Percentiles rank a stretch among this genome's conserved stretches.
These are phyloP conservation scores for Raffaelea albimanens DNA, from an alignment of 2,329 filamentous ascomycete genomes.

Conservation along the genomic window DNA sequence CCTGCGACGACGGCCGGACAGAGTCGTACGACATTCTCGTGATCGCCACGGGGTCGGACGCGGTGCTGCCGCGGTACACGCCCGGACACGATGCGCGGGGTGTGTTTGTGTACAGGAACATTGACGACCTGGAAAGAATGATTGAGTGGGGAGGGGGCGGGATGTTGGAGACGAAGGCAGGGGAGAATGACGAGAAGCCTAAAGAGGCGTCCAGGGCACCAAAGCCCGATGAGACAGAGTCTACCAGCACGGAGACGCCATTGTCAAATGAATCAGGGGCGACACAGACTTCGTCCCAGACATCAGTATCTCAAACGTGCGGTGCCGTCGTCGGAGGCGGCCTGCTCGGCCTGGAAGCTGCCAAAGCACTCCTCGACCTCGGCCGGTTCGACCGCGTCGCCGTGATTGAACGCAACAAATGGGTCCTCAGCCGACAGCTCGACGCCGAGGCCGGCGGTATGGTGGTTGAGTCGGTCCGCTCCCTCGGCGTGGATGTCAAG, in stretches of 20 bases:
- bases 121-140: slow-evolving; percentile 68
- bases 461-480: slow-evolving; percentile 71
- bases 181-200: too few relatives aligned
- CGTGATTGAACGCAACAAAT: slow-evolving; percentile 72
- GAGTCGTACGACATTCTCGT: slow-evolving; percentile 69
- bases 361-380: slow-evolving; percentile 85
- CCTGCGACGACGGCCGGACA: slow-evolving; percentile 58
- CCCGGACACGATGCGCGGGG: slow-evolving; percentile 72
- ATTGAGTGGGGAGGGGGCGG: slow-evolving; percentile 54
- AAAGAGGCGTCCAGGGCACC: too few relatives aligned
- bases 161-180: too few relatives aligned
- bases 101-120: slow-evolving; percentile 83
- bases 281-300: too few relatives aligned
- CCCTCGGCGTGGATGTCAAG: slow-evolving; percentile 72
- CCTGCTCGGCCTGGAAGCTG: slow-evolving; percentile 76
- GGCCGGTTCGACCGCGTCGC: slow-evolving; percentile 64
- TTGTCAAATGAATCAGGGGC: too few relatives aligned
- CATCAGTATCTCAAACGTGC: slow-evolving; percentile 29
- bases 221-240: too few relatives aligned
- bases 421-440: slow-evolving; percentile 74
- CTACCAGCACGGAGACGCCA: too few relatives aligned
- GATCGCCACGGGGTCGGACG: slow-evolving; percentile 79
- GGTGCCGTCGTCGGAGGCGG: slow-evolving; percentile 79
- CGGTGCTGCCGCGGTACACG: slow-evolving; percentile 60
- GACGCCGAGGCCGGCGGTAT: slow-evolving; percentile 72